Conservation (phyloP, 495 filamentous ascomycete genomes). For the Jackrogersella multiformis region DNA sequence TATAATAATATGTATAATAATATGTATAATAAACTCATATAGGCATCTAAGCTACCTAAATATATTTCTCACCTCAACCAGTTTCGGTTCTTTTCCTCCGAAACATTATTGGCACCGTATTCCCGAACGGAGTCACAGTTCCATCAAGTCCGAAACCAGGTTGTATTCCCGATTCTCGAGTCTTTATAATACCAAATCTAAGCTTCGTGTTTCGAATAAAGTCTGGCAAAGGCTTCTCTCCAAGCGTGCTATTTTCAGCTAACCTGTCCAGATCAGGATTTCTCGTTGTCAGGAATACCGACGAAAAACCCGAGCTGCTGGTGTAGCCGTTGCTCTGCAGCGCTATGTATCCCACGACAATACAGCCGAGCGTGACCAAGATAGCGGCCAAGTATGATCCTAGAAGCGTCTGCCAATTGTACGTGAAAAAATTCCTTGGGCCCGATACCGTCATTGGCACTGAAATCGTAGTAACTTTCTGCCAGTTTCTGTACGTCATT, state of each 20-base stretch:
- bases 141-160: conserved; percentile 28
- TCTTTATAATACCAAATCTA: conserved; percentile 16
- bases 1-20: no score
- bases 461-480: neutral
- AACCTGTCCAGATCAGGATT: conserved; percentile 28
- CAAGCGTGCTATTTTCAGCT: conserved; percentile 3
- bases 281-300: conserved; percentile 29
- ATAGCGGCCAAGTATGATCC: conserved; percentile 12
- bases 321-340: conserved; percentile 26
- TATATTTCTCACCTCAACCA: neutral
- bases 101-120: neutral
- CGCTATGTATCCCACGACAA: conserved; percentile 15
- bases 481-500: conserved; percentile 27
- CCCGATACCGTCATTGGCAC: conserved; percentile 10
- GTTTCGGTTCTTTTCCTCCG: neutral
- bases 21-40: no score
- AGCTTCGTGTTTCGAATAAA: conserved; percentile 19
- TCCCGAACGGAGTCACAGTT: conserved; percentile 2
- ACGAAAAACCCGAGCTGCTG: conserved; percentile 28
- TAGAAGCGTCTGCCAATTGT: conserved; percentile 11
- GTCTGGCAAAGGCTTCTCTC: conserved; percentile 19
- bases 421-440: conserved; percentile 18
- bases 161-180: neutral
- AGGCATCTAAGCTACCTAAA: no score
- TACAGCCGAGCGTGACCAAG: conserved; percentile 11